phyloP scores from a whole-genome alignment of 2,329 filamentous ascomycete species.

The Pseudocercospora vitis region DNA sequence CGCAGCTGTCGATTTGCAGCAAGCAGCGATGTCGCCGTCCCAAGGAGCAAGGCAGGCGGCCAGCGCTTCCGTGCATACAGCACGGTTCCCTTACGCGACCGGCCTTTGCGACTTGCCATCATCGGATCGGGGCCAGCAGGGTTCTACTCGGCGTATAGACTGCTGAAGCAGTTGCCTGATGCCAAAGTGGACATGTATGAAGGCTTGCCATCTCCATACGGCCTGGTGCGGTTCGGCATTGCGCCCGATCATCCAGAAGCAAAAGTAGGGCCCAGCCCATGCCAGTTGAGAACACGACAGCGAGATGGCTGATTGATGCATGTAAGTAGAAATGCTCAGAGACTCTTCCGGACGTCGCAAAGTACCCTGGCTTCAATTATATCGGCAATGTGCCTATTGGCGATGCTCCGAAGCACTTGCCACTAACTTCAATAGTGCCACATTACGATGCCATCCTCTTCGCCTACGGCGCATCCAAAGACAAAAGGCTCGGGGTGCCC shows the following conservation, averaged over 20 bases:
- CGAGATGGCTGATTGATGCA: slow-evolving; percentile 27
- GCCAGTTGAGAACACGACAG: slow-evolving; percentile 8
- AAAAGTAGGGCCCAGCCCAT: slow-evolving; percentile 62
- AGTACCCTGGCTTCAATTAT: slow-evolving; percentile 80
- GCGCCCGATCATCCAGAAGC: slow-evolving; percentile 99
- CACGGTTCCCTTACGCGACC: slow-evolving; percentile 38
- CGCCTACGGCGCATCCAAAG: slow-evolving; percentile 85
- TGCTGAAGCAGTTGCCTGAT: slow-evolving; percentile 72
- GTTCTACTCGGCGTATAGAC: slow-evolving; percentile 87
- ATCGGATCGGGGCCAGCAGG: slow-evolving; percentile 89
- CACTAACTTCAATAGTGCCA: slow-evolving; percentile 66
- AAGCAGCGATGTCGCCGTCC: slow-evolving; percentile 22
- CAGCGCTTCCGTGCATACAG: slow-evolving; percentile 26
- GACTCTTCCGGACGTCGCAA: slow-evolving; percentile 85
- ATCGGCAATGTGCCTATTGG: slow-evolving; percentile 86
- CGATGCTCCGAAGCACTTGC: slow-evolving; percentile 52
- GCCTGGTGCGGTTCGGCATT: slow-evolving; percentile 88
- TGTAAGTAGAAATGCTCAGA: slow-evolving; percentile 80
- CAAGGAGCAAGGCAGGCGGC: slow-evolving; percentile 10
- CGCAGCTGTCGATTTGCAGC: slow-evolving; percentile 21
- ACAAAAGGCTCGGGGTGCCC: slow-evolving; percentile 73
- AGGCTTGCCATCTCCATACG: slow-evolving; percentile 85
- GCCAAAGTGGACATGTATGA: slow-evolving; percentile 94
- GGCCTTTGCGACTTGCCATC: slow-evolving; percentile 72
- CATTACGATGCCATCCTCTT: slow-evolving; percentile 93